A percentile compares a stretch with the other conserved stretches of the same genome.
Conservation (phyloP, 1,284 basidiomycete genomes). For the Rhodotorula sp. region DNA sequence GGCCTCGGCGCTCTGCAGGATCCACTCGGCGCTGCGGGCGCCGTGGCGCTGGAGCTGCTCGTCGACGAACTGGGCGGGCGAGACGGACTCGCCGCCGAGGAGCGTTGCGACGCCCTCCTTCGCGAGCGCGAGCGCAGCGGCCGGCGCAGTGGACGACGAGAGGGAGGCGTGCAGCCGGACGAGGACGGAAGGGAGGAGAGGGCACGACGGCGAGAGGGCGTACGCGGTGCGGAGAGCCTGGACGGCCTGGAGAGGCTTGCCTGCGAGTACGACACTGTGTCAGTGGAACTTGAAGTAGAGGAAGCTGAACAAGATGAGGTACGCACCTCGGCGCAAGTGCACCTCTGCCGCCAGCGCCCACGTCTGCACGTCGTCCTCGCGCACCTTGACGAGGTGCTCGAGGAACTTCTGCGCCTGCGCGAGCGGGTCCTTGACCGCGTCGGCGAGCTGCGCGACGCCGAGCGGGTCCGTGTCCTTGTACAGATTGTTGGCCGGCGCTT, state of each 20-base stretch:
- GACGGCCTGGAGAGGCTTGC: conserved; percentile 75
- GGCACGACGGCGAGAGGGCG: conserved; percentile 54
- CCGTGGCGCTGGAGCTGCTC: conserved; percentile 64
- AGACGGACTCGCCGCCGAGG: conserved; percentile 59
- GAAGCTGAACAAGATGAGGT: neutral
- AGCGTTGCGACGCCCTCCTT: conserved; percentile 56
- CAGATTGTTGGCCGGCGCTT: conserved; percentile 4
- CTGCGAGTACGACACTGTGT: conserved; percentile 52
- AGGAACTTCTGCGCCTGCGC: conserved; percentile 75
- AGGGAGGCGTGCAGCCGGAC: conserved; percentile 67
- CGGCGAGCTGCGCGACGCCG: conserved; percentile 68
- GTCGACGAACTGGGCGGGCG: conserved; percentile 63
- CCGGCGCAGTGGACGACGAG: conserved; percentile 67
- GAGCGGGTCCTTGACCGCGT: conserved; percentile 63
- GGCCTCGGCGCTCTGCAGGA: conserved; percentile 65
- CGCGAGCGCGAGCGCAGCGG: conserved; percentile 51
- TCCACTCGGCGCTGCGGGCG: conserved; percentile 54
- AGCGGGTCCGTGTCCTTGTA: conserved; percentile 74
- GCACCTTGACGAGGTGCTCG: conserved; percentile 64
- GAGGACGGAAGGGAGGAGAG: no score
- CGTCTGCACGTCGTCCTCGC: conserved; percentile 62
- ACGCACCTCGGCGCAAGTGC: conserved; percentile 58
- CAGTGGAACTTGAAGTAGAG: neutral
- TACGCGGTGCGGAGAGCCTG: conserved; percentile 67
- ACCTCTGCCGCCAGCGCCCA: conserved; percentile 82